Evolutionary conservation across 176 grass and related monocot species (phyloP), one percentile per base, ranked within the genome.

Genomic region (Hsuehochloa calcarea): DNA sequence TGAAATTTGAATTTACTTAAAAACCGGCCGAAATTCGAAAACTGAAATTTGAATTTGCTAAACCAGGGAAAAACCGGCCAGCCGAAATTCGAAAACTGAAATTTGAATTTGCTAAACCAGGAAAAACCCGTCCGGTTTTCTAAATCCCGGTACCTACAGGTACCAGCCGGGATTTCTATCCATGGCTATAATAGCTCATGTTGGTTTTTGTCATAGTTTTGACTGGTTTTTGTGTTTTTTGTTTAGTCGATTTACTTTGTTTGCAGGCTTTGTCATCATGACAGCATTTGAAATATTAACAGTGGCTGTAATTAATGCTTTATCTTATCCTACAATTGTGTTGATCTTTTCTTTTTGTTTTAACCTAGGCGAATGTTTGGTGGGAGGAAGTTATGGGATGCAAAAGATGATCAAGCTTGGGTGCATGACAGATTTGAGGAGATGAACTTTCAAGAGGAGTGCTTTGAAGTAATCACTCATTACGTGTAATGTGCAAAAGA

Each of bases 341-440:
- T 66, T 84, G 56, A 82, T 54, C 25, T 22, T 82, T 70, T 87
- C 14, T 41, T 49, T 81, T 20, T 51, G 13, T 16, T 59, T 22
- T 72, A 82, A 86, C 65, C 7, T 65, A 96, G 97, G 82, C 83
- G 82, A 46, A 94, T 92, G 90, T 87, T 96, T 89, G 93, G 88
- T 78, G 90, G 61, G 51, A 84, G 85, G 65, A 99, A 94, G 70
- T 75, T 99, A 88, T 92, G 97, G 97, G 90, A 99, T 70, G 84
- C 88, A 29, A 94, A 99, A 87, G 97, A 99, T 75, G 92, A 99
- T 87, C 85, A 85, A 79, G 88, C 92, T 51, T 96, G 97, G 97
- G 90, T 94, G 58, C 97, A 96, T 82, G 93, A 99, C 75, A 92
- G 93, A 81, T 94, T 94, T 68, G 92, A 96, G 85, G 97, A 99